Evolutionary conservation across 2,329 filamentous ascomycete species (phyloP).

Genomic region (Rutstroemia sp.): DNA sequence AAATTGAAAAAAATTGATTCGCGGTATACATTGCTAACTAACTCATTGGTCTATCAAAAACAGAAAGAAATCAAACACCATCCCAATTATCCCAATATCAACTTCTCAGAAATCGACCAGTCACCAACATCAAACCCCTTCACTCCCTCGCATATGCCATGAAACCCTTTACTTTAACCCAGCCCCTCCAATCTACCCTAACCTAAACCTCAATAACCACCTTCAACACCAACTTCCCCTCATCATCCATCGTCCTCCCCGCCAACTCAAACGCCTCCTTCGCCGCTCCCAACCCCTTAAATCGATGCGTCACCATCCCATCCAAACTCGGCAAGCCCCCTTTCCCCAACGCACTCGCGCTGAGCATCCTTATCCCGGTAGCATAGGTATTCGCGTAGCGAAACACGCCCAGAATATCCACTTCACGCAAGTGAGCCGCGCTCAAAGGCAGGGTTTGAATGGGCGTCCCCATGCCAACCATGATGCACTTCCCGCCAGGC

Average conservation of each 20-base stretch:
- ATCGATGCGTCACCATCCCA: slow-evolving; percentile 67
- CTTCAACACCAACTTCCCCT: slow-evolving; percentile 64
- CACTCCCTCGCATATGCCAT: neutral
- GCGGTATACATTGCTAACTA: no score
- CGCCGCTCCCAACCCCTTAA: slow-evolving; percentile 55
- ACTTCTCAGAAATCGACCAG: no score
- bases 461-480: slow-evolving; percentile 74
- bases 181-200: neutral
- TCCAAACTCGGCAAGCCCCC: slow-evolving; percentile 51
- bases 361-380: slow-evolving; percentile 57
- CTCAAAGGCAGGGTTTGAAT: slow-evolving; percentile 68
- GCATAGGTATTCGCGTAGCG: slow-evolving; percentile 71
- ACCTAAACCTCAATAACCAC: slow-evolving; percentile 53
- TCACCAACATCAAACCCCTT: neutral
- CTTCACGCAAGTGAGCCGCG: slow-evolving; percentile 64
- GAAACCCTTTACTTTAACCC: neutral
- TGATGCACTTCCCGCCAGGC: slow-evolving; percentile 64
- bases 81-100: no score
- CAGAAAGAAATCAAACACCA: no score
- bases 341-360: slow-evolving; percentile 31
- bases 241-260: slow-evolving; percentile 57
- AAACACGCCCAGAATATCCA: slow-evolving; percentile 73
- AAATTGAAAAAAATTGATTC: no score
- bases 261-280: slow-evolving; percentile 64
- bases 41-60: no score